Evolutionary conservation across 2,329 filamentous ascomycete genomes (phyloP), one percentile per base, ranked within the genome.

Genomic region (Colletotrichum aenigma): DNA sequence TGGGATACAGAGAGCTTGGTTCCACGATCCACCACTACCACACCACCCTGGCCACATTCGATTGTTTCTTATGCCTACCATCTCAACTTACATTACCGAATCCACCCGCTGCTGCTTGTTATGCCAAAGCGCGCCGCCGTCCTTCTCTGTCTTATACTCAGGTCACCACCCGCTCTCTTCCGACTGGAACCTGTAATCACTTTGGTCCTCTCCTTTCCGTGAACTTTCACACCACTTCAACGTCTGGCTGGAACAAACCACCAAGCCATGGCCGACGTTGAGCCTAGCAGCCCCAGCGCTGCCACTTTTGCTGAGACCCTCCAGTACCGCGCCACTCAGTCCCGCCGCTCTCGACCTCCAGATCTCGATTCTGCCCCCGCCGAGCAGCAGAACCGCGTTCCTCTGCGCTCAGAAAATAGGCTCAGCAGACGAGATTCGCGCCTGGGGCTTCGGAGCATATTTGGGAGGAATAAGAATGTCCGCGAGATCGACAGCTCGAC

Each of bases 391-490:
- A 84, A 83, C 62, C 84, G 86, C 32, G 78, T 87, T 7, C 86
- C 88, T 15, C 77, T 89, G 71, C 87, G 87, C 48, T 77, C 82
- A 9, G 74, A 76, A 6, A 85, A 86, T 62, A 89, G 86, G 78
- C 78, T 86, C 28, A 81, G 80, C 70, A 87, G 84, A 79, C 84
- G 89, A 76, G 89, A 91, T 75, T 91, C 90, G 18, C 88, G 85
- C 74, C 79, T 91, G 66, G 89, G 88, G 5, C 80, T 91, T 65
- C 85, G 88, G 69, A 88, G 83, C 76, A 84, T 92, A 10, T 91
- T 92, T 77, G 84, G 86, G 55, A 86, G 88, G 75, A 84, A 84
- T 24, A 90, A 85, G 79, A 66, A 81, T 5, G 78, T 79, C 15
- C 85, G 84, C 74, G 83, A 86, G 7, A 71, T 77, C 6, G 84